Conservation (phyloP, 2,329 filamentous ascomycete species). For the Geoglossum cookeanum region DNA sequence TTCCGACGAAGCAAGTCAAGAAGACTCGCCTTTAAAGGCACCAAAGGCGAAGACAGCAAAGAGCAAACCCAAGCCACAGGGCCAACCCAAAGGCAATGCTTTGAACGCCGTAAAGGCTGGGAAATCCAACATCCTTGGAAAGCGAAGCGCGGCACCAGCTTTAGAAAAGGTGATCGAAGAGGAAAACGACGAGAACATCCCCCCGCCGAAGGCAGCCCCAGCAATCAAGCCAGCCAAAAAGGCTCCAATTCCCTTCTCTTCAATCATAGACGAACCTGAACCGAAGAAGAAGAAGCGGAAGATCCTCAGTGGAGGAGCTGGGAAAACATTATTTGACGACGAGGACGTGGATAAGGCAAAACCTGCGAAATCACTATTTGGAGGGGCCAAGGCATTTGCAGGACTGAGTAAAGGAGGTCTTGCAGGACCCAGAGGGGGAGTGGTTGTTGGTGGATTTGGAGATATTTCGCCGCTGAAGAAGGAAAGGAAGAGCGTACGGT, state of each 20-base stretch:
- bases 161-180: conserved; percentile 15
- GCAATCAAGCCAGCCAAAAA: conserved; percentile 4
- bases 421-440: conserved; percentile 10
- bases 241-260: conserved; percentile 1
- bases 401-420: conserved; percentile 16
- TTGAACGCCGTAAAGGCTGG: conserved; percentile 8
- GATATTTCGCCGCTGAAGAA: conserved; percentile 56
- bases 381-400: conserved; percentile 10
- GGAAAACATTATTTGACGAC: conserved; percentile 51
- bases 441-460: conserved; percentile 22
- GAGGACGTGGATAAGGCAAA: conserved; percentile 36
- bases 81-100: background rate
- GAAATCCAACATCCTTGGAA: conserved; percentile 18
- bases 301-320: conserved; percentile 40
- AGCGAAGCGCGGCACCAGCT: conserved; percentile 8
- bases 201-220: background rate
- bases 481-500: conserved; percentile 39
- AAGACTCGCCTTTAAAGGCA: conserved; percentile 12
- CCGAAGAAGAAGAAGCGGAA: conserved; percentile 52
- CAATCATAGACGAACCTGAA: conserved; percentile 21
- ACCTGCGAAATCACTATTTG: conserved; percentile 12
- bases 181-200: conserved; percentile 5
- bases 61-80: background rate
- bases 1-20: background rate
- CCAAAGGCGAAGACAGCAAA: conserved; percentile 12